phyloP scores from a whole-genome alignment of 805 yeast species.

The Jamesozyma piceae region DNA sequence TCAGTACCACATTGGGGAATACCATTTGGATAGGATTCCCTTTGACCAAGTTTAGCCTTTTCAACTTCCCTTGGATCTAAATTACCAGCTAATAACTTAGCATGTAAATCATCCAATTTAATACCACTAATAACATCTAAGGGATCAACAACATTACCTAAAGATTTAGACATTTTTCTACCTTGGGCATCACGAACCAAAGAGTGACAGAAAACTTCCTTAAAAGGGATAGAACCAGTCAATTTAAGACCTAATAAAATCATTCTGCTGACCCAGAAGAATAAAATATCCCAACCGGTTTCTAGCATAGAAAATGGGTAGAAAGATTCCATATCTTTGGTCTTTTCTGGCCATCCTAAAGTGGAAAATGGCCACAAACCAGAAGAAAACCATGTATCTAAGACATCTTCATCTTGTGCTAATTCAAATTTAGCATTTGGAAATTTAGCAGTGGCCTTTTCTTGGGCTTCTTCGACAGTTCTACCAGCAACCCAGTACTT shows the following conservation, averaged over 20 bases:
- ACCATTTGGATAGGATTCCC: conserved; percentile 85
- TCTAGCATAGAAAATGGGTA: conserved; percentile 91
- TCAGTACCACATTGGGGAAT: conserved; percentile 99
- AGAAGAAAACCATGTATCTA: conserved; percentile 98
- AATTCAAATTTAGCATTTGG: conserved; percentile 61
- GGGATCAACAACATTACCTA: conserved; percentile 96
- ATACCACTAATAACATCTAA: conserved; percentile 89
- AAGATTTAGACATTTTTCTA: conserved; percentile 95
- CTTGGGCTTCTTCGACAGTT: conserved; percentile 69
- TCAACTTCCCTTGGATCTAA: conserved; percentile 81
- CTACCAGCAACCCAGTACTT: conserved; percentile 89
- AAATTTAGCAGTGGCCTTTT: conserved; percentile 67
- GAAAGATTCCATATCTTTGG: conserved; percentile 65
- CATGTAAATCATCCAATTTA: conserved; percentile 66
- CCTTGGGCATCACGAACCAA: conserved; percentile 99
- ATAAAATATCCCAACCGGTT: conserved; percentile 98
- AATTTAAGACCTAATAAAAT: conserved; percentile 81
- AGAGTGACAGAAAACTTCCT: conserved; percentile 96
- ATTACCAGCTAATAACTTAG: conserved; percentile 70
- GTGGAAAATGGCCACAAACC: conserved; percentile 98
- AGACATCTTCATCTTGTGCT: conserved; percentile 94
- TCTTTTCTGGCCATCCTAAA: conserved; percentile 86
- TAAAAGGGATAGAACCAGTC: conserved; percentile 87
- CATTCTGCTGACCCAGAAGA: conserved; percentile 99
- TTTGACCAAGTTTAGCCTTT: conserved; percentile 83